Evolutionary conservation across 1,284 basidiomycete species (phyloP), one percentile per base, ranked within the genome.

Genomic region (Puccinia hordei): DNA sequence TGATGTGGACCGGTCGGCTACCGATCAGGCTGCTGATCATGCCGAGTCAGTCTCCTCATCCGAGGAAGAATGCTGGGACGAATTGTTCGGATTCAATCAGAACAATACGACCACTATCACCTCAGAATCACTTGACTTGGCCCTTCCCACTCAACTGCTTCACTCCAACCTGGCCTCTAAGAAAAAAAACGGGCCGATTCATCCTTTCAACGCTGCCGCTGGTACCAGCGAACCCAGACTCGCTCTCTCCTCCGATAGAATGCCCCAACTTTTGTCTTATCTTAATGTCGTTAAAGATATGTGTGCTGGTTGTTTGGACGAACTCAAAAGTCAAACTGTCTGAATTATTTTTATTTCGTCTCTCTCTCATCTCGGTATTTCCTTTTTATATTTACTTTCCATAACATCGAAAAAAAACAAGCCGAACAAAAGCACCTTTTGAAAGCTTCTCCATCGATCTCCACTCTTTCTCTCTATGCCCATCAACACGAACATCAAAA

Each of bases 1-100:
- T n/a, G 55, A 12, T n/a, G 2, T 12, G 15, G 55, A 12, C 12
- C 12, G 30, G n/a, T 27, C 24, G 30, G 27, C 59, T 27, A 15
- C 27, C 33, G 41, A 44, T 44, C 41, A 44, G 13, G 4, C 59
- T 15, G 19, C 6, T 6, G 59, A 61, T 2, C 27, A 30, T 12
- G 15, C 59, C 22, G 59, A 35, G 1, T 55, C 66, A 2, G 33
- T 53, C 3, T 79, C 68, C 8, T 53, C 46, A 1, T 53, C 30
- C 0, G 46, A 55, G 33, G 76, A 79, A 72, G 76, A 79, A 49
- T 71, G 55, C 33, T 79, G 76, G 76, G 76, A 79, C 59, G 76
- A 79, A 49, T 46, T 65, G 33, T 76, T 76, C 30, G 74, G 69
- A 46, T 72, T 72, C 49, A 30, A 65, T 9, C n/a, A 65, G 9